Conservation (phyloP, 805 yeast genomes). For the baker's yeast (Saccharomyces cerevisiae) region DNA sequence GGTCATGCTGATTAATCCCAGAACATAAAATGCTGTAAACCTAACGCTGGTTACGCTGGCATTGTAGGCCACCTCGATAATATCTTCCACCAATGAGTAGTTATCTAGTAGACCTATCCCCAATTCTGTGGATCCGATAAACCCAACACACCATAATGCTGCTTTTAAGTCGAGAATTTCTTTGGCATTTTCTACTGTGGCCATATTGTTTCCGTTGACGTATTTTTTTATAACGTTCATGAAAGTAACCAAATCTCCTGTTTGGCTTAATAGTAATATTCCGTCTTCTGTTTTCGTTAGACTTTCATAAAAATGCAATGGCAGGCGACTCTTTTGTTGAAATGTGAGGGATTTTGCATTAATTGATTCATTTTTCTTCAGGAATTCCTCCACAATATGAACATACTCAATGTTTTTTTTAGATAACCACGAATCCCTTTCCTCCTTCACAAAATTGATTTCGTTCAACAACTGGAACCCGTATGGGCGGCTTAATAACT, state of each 20-base stretch:
- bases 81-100: conserved; percentile 42
- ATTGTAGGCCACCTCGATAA: conserved; percentile 42
- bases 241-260: conserved; percentile 39
- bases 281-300: conserved; percentile 79
- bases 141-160: conserved; percentile 80
- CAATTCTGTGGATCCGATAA: conserved; percentile 60
- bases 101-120: conserved; percentile 59
- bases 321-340: conserved; percentile 27
- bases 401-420: conserved; percentile 41
- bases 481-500: conserved; percentile 52
- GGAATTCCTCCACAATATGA: conserved; percentile 37
- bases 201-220: conserved; percentile 13
- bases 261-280: conserved; percentile 46
- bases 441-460: conserved; percentile 52
- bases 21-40: conserved; percentile 68
- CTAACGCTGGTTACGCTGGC: conserved; percentile 52
- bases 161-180: conserved; percentile 52
- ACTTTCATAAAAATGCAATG: conserved; percentile 71
- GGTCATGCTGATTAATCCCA: conserved; percentile 68
- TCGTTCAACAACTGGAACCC: conserved; percentile 64
- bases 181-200: conserved; percentile 21
- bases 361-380: conserved; percentile 18
- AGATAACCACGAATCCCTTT: conserved; percentile 61
- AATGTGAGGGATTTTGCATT: neutral
- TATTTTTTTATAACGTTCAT: conserved; percentile 31